A percentile compares a stretch with the other conserved stretches of the same genome.
phyloP scores from a whole-genome alignment of 805 yeast genomes.

The Metschnikowia gruessii region DNA sequence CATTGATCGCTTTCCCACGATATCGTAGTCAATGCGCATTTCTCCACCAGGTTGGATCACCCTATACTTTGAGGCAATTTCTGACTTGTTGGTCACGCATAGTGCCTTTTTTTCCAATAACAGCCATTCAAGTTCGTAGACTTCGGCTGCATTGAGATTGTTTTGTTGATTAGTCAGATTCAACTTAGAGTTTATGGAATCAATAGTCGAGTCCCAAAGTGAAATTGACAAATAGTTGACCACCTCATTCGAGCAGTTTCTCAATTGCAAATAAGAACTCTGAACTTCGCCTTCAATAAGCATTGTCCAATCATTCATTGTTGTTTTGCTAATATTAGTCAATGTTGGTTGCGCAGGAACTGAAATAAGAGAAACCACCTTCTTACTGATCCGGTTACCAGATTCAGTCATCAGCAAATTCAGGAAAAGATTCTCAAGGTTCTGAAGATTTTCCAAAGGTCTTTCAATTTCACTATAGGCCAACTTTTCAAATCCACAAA shows the following conservation, averaged over 20 bases:
- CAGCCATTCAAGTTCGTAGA: conserved; percentile 73
- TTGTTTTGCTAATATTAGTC: conserved; percentile 47
- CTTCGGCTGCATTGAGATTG: conserved; percentile 50
- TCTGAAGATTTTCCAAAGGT: not conserved
- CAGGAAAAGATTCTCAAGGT: conserved; percentile 19
- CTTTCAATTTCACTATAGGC: not conserved
- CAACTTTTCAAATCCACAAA: conserved; percentile 11
- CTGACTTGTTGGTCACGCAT: conserved; percentile 46
- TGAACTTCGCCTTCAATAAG: conserved; percentile 73
- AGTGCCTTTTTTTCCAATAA: conserved; percentile 58
- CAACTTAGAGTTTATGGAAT: conserved; percentile 56
- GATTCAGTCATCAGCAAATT: conserved; percentile 27
- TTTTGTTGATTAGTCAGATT: conserved; percentile 23
- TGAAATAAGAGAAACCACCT: conserved; percentile 29
- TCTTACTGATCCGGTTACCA: conserved; percentile 19
- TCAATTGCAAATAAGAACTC: conserved; percentile 47
- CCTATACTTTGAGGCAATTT: conserved; percentile 34
- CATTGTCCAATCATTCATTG: conserved; percentile 68
- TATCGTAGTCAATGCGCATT: conserved; percentile 51
- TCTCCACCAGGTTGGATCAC: conserved; percentile 40
- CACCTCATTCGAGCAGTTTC: conserved; percentile 55
- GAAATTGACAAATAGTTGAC: conserved; percentile 59
- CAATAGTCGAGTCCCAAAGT: conserved; percentile 71
- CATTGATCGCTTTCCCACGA: conserved; percentile 73
- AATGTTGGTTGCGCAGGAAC: conserved; percentile 59